Evolutionary conservation across 208 protist species (phyloP).

Genomic region (Wallacemonas sp.): DNA sequence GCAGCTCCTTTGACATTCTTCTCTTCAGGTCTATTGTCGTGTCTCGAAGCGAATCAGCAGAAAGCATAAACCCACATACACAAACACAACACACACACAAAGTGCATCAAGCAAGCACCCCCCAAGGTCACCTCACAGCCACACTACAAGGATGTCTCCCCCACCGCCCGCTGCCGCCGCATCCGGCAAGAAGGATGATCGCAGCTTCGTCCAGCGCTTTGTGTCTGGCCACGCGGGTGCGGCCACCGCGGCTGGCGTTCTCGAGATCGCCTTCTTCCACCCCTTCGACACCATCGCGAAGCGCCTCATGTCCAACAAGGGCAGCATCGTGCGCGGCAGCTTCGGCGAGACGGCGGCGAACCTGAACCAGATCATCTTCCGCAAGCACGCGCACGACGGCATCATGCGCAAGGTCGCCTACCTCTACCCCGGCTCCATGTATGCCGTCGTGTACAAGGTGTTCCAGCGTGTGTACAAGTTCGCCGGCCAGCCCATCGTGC

Average conservation of each 20-base stretch:
- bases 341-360: slow-evolving; percentile 49
- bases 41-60: no score
- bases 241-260: slow-evolving; percentile 68
- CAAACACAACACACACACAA: no score
- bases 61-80: no score
- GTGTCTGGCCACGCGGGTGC: slow-evolving; percentile 57
- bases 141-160: no score
- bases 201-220: slow-evolving; percentile 44
- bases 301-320: slow-evolving; percentile 83
- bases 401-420: slow-evolving; percentile 69
- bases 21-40: no score
- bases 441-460: slow-evolving; percentile 91
- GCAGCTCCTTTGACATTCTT: no score
- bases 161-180: slow-evolving; percentile 12
- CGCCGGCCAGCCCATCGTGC: slow-evolving; percentile 86
- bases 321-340: slow-evolving; percentile 41
- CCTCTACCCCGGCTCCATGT: slow-evolving; percentile 89
- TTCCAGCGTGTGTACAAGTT: slow-evolving; percentile 94
- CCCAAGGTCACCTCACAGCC: no score
- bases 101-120: no score
- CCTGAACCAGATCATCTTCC: slow-evolving; percentile 80
- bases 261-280: slow-evolving; percentile 89
- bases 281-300: slow-evolving; percentile 92
- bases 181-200: slow-evolving; percentile 23
- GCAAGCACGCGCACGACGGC: slow-evolving; percentile 60